Percentiles rank a stretch among this genome's conserved stretches.
Evolutionary conservation across 768 basidiomycete genomes (phyloP).

Genomic region (Leccinum aurantiacum): DNA sequence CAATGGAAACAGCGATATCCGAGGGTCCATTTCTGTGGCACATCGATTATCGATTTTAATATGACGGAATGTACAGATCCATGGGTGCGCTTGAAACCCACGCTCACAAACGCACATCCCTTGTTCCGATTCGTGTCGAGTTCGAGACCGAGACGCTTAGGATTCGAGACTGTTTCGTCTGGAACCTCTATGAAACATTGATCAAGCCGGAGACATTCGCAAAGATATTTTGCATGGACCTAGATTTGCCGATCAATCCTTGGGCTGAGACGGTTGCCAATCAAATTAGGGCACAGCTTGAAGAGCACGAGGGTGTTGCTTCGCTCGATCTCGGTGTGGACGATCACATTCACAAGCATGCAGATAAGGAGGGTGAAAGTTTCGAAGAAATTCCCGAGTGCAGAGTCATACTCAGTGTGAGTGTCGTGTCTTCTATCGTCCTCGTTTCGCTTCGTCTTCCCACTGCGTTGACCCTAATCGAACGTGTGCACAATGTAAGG

Average conservation of each 20-base stretch:
- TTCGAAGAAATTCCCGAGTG: slow-evolving; percentile 73
- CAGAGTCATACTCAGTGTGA: slow-evolving; percentile 76
- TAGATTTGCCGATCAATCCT: slow-evolving; percentile 65
- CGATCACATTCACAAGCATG: slow-evolving; percentile 18
- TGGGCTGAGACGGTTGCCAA: slow-evolving; percentile 81
- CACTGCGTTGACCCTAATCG: slow-evolving; percentile 13
- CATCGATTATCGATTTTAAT: slow-evolving; percentile 18
- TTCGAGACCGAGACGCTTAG: slow-evolving; percentile 90
- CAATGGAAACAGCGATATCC: slow-evolving; percentile 6
- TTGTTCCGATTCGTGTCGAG: slow-evolving; percentile 94
- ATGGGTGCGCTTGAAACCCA: slow-evolving; percentile 64
- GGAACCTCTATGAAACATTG: slow-evolving; percentile 89
- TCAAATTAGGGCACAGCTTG: slow-evolving; percentile 88
- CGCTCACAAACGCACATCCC: slow-evolving; percentile 50
- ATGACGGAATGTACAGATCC: slow-evolving; percentile 43
- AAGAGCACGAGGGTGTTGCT: slow-evolving; percentile 84
- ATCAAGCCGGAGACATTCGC: slow-evolving; percentile 88
- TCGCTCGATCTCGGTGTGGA: slow-evolving; percentile 67
- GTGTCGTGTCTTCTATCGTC: slow-evolving; percentile 27
- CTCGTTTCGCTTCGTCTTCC: slow-evolving; percentile 12
- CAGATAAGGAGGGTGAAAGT: slow-evolving; percentile 39
- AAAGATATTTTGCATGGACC: slow-evolving; percentile 80
- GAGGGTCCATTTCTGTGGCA: slow-evolving; percentile 20
- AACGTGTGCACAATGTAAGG: slow-evolving; percentile 17
- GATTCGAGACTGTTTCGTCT: slow-evolving; percentile 92